Evolutionary conservation across 1,284 basidiomycete species (phyloP).

Genomic region (Gymnopus androsaceus): DNA sequence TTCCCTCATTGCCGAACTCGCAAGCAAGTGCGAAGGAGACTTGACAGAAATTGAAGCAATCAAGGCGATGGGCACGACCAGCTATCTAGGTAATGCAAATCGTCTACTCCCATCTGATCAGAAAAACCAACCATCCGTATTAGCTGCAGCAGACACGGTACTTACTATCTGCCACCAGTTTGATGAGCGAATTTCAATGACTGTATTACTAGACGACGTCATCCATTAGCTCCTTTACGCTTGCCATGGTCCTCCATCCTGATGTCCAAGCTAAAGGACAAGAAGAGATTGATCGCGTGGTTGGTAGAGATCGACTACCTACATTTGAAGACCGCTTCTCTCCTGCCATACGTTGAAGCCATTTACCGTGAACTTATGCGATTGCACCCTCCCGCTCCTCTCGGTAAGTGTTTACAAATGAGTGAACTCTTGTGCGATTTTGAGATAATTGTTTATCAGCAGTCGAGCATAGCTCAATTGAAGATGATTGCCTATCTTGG

Average conservation of each 20-base stretch:
- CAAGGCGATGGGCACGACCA: conserved; percentile 4
- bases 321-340: conserved; percentile 28
- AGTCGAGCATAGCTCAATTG: too few species aligned
- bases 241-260: conserved; percentile 29
- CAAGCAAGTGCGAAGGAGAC: neutral
- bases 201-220: conserved; percentile 12
- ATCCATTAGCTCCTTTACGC: conserved; percentile 10
- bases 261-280: conserved; percentile 30
- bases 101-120: neutral
- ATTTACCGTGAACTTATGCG: conserved; percentile 32
- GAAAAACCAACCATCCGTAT: neutral
- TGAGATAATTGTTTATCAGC: too few species aligned
- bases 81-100: conserved; percentile 13
- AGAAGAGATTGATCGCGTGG: conserved; percentile 30
- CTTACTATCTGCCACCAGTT: too few species aligned
- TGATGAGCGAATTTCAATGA: neutral
- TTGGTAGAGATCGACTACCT: conserved; percentile 31
- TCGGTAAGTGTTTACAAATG: conserved; percentile 5
- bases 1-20: conserved; percentile 8
- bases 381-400: conserved; percentile 22
- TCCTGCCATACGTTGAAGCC: conserved; percentile 32
- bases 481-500: too few species aligned
- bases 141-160: conserved; percentile 13
- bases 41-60: neutral
- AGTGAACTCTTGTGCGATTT: too few species aligned